Evolutionary conservation across 768 basidiomycete species (phyloP), one percentile per base, ranked within the genome.

Genomic region (Suillus spraguei): DNA sequence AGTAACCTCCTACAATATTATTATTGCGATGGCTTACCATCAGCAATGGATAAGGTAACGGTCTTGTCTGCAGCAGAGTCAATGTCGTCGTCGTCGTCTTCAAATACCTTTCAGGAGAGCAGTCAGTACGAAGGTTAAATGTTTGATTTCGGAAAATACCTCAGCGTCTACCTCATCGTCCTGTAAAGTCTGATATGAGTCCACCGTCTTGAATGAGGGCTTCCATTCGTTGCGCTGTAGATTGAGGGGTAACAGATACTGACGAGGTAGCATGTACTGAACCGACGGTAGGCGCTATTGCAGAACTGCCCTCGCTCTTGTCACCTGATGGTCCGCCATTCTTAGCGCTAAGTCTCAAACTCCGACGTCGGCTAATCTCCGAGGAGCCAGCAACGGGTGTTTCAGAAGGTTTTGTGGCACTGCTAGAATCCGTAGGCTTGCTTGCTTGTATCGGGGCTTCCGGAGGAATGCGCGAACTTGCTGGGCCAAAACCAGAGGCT

Each of bases 101-200:
- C 92, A 65, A 93, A 92, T 14, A 97, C 89, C 83, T 87, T 67
- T 9, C 33, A 24, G 60, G 16, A 52, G 64, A 53, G 20, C 8
- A 1, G 42, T 77, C 49, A 74, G 65, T 62, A 44, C 39, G 9
- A 59, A 41, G 13, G 8, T 59, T 60, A 60, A 35, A 59, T 59
- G 9, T n/a, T 33, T 32, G 59, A n/a, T 32, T 33, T 54, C n/a
- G 16, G 16, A 16, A 44, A 41, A 46, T 54, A 81, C 82, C 76
- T 94, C 92, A 3, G 91, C 91, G 65, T 93, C 91, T n/a, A 92
- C 80, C 67, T 90, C 90, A 65, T 94, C 91, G 66, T 95, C n/a
- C 94, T 33, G 90, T 88, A 71, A 93, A 89, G 50, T 95, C 93
- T 16, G 87, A 86, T 24, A 84, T 79, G 55, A 87, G 79, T 59